Base-by-base conservation (phyloP, 306 rosid genomes). In the Cucurbita maxima region DNA sequence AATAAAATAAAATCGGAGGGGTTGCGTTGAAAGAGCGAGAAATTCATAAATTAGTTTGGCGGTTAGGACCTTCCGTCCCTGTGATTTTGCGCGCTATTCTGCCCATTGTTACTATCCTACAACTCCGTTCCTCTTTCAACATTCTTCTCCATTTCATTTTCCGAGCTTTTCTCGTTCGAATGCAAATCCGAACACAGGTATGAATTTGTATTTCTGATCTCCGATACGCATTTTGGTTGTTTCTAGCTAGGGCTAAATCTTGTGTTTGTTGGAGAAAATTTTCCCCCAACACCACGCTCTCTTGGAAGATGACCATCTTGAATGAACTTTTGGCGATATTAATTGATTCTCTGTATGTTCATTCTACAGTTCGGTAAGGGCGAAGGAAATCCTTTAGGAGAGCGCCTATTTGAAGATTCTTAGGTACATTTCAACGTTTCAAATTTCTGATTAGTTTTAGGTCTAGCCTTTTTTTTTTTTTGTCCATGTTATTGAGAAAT, bases 51-150 rank as follows among this genome's bases (percentile, higher is more conserved):
- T 75, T 51, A 75, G 78, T 75, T 75, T 75, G 72, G 78, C 72
- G 58, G 78, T 75, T 58, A 62, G 72, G 62, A 44, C 40, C 13
- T 56, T 57, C 72, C 76, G 44, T 77, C 77, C 82, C 78, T 72
- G 77, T 40, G 71, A 43, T 77, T 75, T 38, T 80, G 81, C 79
- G 85, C 79, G 83, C 84, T 84, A 81, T 80, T 85, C 83, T 79
- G 58, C 50, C 79, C 85, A 81, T 45, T 48, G 47, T 18, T 77
- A 75, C 52, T 73, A n/a, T 74, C 78, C 74, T 71, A 44, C 77
- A 82, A 69, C 84, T 82, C 88, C 95, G 86, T 83, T 20, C 76
- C 74, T 84, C 80, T 81, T 79, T 89, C 85, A 82, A 76, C 30
- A 4, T 11, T 79, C 74, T 58, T 78, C 81, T 81, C 76, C 79